Percentiles rank a stretch among this genome's conserved stretches.
Conservation (phyloP, 75 land plant genomes). For the Selaginella moellendorffii region DNA sequence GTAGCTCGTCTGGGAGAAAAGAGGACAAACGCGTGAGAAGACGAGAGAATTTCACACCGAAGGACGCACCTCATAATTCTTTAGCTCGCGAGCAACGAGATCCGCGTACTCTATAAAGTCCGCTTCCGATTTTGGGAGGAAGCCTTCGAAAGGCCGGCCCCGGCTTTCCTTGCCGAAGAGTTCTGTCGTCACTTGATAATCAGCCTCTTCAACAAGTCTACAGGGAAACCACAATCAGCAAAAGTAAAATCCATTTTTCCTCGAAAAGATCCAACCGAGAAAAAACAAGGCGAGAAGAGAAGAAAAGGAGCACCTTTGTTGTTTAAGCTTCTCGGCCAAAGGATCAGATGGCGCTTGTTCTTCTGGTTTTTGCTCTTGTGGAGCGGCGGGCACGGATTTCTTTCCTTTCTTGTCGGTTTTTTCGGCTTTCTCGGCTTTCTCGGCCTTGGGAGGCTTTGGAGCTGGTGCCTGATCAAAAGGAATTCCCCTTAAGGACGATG, state of each 20-base stretch:
- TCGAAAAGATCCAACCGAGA: neutral
- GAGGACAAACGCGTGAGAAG: too few relatives aligned
- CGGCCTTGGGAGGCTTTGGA: slow-evolving; percentile 15
- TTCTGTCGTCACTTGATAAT: slow-evolving; percentile 71
- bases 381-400: slow-evolving; percentile 12
- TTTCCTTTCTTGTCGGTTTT: slow-evolving; percentile 30
- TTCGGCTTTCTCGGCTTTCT: slow-evolving; percentile 21
- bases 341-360: slow-evolving; percentile 53
- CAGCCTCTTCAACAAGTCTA: slow-evolving; percentile 91
- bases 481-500: neutral
- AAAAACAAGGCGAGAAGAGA: neutral
- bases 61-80: slow-evolving; percentile 66
- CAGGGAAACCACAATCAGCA: slow-evolving; percentile 1
- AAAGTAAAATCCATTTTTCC: too few relatives aligned
- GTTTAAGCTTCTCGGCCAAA: slow-evolving; percentile 72
- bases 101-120: slow-evolving; percentile 93
- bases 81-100: slow-evolving; percentile 65
- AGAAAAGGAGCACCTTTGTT: slow-evolving; percentile 43
- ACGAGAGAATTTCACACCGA: too few relatives aligned
- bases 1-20: slow-evolving; percentile 65
- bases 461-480: slow-evolving; percentile 16
- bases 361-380: neutral
- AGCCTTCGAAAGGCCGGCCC: slow-evolving; percentile 59
- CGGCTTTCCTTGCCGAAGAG: slow-evolving; percentile 50
- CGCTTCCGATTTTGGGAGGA: slow-evolving; percentile 85